phyloP scores from a whole-genome alignment of 805 yeast genomes.

The Ogataea minuta region DNA sequence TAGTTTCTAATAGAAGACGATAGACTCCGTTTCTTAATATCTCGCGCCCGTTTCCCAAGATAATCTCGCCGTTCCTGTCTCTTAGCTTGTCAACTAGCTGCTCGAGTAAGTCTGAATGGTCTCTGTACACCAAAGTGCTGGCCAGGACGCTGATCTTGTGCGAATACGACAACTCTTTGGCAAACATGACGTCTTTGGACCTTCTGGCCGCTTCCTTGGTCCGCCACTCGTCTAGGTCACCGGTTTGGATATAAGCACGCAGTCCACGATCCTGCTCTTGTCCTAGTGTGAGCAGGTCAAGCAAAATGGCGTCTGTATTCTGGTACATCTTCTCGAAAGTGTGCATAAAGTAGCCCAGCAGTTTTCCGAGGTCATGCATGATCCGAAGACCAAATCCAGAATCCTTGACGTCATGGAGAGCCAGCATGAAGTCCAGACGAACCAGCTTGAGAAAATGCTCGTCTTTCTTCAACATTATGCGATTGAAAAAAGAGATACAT shows the following conservation, averaged over 20 bases:
- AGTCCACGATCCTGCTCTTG: conserved; percentile 48
- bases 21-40: conserved; percentile 15
- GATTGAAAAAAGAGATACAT: conserved; percentile 67
- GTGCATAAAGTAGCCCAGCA: conserved; percentile 64
- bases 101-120: conserved; percentile 44
- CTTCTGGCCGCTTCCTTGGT: conserved; percentile 30
- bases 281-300: conserved; percentile 61
- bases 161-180: conserved; percentile 20
- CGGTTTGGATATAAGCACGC: conserved; percentile 56
- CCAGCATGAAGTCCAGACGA: conserved; percentile 70
- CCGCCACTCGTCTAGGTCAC: conserved; percentile 44
- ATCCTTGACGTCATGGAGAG: conserved; percentile 49
- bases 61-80: conserved; percentile 19
- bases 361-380: conserved; percentile 60
- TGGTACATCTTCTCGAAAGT: conserved; percentile 48
- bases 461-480: conserved; percentile 63
- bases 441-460: conserved; percentile 51
- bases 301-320: conserved; percentile 51
- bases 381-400: conserved; percentile 49
- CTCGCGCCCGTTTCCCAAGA: conserved; percentile 6
- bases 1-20: conserved; percentile 24
- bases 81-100: conserved; percentile 42
- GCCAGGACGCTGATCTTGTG: conserved; percentile 27
- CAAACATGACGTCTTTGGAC: conserved; percentile 18
- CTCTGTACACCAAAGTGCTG: conserved; percentile 37